Conservation (phyloP, 1,139 yeast genomes). For the Eremothecium sinecaudum region DNA sequence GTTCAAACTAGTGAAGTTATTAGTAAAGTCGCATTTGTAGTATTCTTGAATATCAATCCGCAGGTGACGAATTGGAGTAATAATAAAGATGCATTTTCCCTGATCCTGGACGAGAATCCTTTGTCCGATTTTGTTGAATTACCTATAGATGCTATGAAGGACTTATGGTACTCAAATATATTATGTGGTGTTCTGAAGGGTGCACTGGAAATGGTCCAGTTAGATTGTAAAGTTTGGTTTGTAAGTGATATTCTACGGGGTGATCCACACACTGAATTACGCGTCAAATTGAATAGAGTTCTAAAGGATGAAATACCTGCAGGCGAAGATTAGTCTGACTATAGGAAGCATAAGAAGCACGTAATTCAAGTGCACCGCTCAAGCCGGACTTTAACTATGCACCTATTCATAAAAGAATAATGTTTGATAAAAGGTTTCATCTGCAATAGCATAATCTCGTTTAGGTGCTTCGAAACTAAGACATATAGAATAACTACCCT, state of each 20-base stretch:
- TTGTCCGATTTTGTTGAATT: conserved; percentile 91
- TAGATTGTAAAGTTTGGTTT: conserved; percentile 79
- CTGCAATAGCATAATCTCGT: too few species aligned
- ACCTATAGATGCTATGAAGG: conserved; percentile 63
- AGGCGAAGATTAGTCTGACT: conserved; percentile 95
- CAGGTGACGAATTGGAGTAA: conserved; percentile 64
- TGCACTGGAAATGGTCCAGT: conserved; percentile 90
- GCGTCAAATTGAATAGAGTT: conserved; percentile 59
- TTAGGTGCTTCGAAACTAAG: too few species aligned
- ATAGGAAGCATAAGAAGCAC: too few species aligned
- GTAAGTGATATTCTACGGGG: conserved; percentile 77
- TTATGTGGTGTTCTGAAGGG: conserved; percentile 87
- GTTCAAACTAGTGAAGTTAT: conserved; percentile 83
- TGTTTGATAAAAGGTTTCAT: too few species aligned
- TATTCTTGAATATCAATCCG: conserved; percentile 79
- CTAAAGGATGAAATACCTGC: conserved; percentile 94
- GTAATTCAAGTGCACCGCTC: too few species aligned
- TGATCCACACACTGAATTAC: conserved; percentile 69
- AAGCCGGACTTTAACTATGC: too few species aligned
- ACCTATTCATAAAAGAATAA: too few species aligned
- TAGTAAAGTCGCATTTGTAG: conserved; percentile 79
- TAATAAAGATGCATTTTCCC: conserved; percentile 65
- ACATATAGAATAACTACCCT: too few species aligned
- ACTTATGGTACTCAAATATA: conserved; percentile 87
- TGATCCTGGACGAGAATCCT: conserved; percentile 77